Base-by-base conservation (phyloP, 140 eudicot genomes). In the Oenanthe javanica region DNA sequence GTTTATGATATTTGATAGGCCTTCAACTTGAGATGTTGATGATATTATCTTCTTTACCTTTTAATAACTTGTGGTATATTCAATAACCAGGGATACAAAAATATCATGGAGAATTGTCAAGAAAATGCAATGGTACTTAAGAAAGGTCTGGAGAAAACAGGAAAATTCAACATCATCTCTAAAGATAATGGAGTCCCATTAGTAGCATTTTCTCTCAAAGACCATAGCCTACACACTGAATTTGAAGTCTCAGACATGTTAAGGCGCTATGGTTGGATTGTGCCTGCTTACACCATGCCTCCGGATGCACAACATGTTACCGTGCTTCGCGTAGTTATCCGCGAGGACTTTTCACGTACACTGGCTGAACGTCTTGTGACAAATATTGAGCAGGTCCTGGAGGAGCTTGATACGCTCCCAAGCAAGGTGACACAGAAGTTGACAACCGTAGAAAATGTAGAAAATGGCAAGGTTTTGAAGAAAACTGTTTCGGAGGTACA, bases 251-350 rank as follows among this genome's bases (percentile, higher is more conserved):
- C 94, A 4, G 85, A 86, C 40, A 79, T 80, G 66, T 80, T 90
- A n/a, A 81, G 92, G 79, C 83, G 89, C 7, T 88, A 84, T 16
- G 90, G 92, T 63, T 90, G 94, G 94, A 85, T 88, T 6, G 61
- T 88, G 36, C 94, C 92, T 2, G 90, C 94, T 11, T 90, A 90
- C 86, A 86, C 94, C 77, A 79, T 90, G 91, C 94, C 94, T 36
- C 91, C 89, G 0, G 87, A 90, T 81, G 94, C 87, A 36, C 85
- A 84, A 77, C 94, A 90, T 59, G n/a, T 90, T 4, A 84, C 89
- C 0, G 92, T 88, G 76, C 89, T 90, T 10, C 83, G 90, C 12
- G 89, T 84, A 0, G 94, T 90, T 54, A 83, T 90, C 48, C 87
- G 94, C 7, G 91, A 88, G 80, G 94, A 90, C 48, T 90, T 90